Evolutionary conservation across 148 eudicot species (phyloP), one percentile per base, ranked within the genome.

Genomic region (Fagopyrum tataricum): DNA sequence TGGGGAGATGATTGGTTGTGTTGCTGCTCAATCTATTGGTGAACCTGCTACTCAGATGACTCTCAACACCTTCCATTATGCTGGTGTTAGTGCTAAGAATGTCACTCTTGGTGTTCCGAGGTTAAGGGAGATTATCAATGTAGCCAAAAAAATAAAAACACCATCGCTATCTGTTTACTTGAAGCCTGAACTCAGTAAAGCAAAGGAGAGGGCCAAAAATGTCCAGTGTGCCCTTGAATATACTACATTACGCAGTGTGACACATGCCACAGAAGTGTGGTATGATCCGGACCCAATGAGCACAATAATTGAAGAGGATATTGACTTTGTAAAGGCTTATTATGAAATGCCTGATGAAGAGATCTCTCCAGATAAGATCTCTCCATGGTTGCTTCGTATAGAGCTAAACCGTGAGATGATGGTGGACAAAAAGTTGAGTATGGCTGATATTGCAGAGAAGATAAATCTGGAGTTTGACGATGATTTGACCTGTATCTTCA

Each of bases 51-150:
- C 99, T 46, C 99, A 95, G 67, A 95, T 95, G 99, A 95, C 99
- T 42, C 89, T 95, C 6, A 95, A 95, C 73, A 95, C 99, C 47
- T 95, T 95, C 77, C 99, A 95, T 66, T 95, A 88, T 90, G 97
- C 99, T 88, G 99, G 99, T 90, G 99, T 95, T 71, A 95, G 99
- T 88, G 99, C 99, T 41, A 95, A 95, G 87, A 95, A 95, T 85
- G 99, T 95, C 78, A 95, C 99, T 74, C 87, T 95, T 58, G 99
- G 99, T 74, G 99, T 95, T 77, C 99, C 99, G 11, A 80, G 99
- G 86, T 87, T 95, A 92, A 90, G 97, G 78, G 99, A 95, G 76
- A 95, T 95, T 62, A 91, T 95, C 75, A 95, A 95, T 72, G 99
- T 95, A 77, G 99, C 99, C 72, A 95, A 95, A 77, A 95, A 91